Evolutionary conservation across 345 rosid genomes (phyloP), one percentile per base, ranked within the genome.

Genomic region (Capsella bursapastoris): DNA sequence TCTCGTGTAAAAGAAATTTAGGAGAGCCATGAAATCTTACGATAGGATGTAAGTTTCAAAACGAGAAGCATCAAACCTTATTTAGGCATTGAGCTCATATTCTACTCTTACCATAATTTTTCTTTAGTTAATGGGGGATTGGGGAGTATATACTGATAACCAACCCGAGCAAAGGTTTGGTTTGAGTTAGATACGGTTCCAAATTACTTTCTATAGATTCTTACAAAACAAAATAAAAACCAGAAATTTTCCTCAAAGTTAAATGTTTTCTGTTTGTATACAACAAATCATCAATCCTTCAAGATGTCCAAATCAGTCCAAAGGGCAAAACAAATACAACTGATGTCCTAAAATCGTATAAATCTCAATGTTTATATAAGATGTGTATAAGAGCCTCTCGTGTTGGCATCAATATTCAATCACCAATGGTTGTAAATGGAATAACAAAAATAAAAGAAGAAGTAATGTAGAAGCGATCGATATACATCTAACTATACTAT

Each of bases 311-410:
- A 63, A 55, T 66, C 45, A 49, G 52, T 27, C 66, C 31, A 50
- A 32, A 67, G n/a, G 9, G 40, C 16, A 68, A 14, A 51, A 50
- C 38, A 14, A 57, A 65, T n/a, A 51, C 27, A 11, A 60, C 5
- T 12, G 2, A 57, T 29, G 28, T 47, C 75, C 43, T 8, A 61
- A 66, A 66, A 31, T 59, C 15, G 50, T 66, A 58, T 49, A 66
- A 64, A 65, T 47, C 71, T 48, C 55, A 60, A 57, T 57, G 66
- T 48, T 64, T 47, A 55, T 70, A 70, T 68, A 75, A 49, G 3
- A 50, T 59, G 50, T 58, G 53, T 58, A 68, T 52, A 75, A 49
- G 12, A 64, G 48, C 62, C 68, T 40, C 80, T 32, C 57, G 41
- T 69, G 34, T 40, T 62, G 32, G 57, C 43, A 70, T 57, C 55